Percentiles rank a stretch among this genome's conserved stretches.
These are phyloP conservation scores for Diaporthe longicolla DNA, from an alignment of 2,329 filamentous ascomycete species.

Conservation along the genomic window DNA sequence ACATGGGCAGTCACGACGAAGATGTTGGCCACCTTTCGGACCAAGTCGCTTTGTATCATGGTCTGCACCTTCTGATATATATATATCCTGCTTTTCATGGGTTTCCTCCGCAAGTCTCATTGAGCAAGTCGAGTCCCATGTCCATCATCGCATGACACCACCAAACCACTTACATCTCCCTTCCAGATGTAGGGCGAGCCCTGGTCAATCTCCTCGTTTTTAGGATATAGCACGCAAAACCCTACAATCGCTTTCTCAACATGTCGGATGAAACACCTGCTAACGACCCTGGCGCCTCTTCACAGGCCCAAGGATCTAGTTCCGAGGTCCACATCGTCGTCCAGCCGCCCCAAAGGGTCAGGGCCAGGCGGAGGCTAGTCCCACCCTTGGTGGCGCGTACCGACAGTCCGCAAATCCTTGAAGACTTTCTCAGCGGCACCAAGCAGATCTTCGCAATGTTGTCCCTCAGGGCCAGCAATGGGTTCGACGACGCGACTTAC, in stretches of 20 bases:
- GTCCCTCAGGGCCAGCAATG: constrained; percentile 23
- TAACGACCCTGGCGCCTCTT: not conserved
- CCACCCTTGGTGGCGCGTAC: constrained; percentile 40
- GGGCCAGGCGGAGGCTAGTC: constrained; percentile 9
- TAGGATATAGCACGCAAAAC: not conserved
- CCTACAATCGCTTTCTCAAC: not conserved
- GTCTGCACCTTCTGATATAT: not conserved
- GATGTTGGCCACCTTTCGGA: not conserved
- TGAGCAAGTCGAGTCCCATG: not conserved
- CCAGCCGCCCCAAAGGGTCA: constrained; percentile 22
- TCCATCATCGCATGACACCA: not conserved
- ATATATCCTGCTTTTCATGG: not conserved
- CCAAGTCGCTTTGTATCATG: not conserved
- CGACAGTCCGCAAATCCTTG: constrained; percentile 14
- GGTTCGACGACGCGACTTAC: not conserved
- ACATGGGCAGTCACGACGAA: not conserved
- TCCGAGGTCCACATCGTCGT: constrained; percentile 36
- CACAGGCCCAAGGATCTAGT: too few species aligned
- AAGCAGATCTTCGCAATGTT: constrained; percentile 28
- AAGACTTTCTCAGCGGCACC: not conserved
- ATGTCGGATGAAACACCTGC: not conserved
- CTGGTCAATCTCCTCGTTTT: not conserved
- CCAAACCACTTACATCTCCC: not conserved
- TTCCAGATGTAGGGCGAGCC: not conserved
- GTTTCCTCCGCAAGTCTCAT: not conserved